A percentile compares a stretch with the other conserved stretches of the same genome.
Evolutionary conservation across 306 rosid genomes (phyloP).

Genomic region (Cucumis melo): DNA sequence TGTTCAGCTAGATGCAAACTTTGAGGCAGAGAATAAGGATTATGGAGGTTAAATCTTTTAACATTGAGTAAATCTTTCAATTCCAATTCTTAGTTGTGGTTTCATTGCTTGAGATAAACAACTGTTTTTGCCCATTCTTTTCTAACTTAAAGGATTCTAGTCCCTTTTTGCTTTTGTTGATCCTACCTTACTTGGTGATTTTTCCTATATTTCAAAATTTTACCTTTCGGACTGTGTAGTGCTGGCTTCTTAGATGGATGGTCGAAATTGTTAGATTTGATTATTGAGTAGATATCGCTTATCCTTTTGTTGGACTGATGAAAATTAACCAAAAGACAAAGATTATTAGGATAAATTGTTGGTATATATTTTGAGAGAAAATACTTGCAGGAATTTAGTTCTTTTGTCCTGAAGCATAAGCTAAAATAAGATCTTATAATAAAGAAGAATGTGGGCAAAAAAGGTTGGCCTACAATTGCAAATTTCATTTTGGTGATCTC

Average conservation of each 20-base stretch:
- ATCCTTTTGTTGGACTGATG: background rate
- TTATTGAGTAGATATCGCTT: background rate
- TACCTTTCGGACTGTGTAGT: background rate
- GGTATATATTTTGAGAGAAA: background rate
- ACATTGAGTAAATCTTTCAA: background rate
- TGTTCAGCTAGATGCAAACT: conserved; percentile 43
- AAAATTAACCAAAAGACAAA: background rate
- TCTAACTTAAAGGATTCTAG: background rate
- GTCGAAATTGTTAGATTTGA: background rate
- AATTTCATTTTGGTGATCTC: background rate
- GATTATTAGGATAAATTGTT: background rate
- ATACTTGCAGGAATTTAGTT: background rate
- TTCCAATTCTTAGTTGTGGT: background rate
- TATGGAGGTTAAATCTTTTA: conserved; percentile 40
- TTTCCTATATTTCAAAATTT: background rate
- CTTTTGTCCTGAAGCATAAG: background rate
- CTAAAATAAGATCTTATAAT: background rate
- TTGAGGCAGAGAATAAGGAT: conserved; percentile 56
- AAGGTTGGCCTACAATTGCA: background rate
- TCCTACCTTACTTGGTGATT: background rate
- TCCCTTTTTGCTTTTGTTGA: background rate
- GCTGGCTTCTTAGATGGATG: background rate
- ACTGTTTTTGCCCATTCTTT: background rate
- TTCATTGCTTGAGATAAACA: background rate
- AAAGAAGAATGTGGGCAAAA: background rate